Base-by-base conservation (phyloP, 306 rosid species). In the Mimosa bimucronata region DNA sequence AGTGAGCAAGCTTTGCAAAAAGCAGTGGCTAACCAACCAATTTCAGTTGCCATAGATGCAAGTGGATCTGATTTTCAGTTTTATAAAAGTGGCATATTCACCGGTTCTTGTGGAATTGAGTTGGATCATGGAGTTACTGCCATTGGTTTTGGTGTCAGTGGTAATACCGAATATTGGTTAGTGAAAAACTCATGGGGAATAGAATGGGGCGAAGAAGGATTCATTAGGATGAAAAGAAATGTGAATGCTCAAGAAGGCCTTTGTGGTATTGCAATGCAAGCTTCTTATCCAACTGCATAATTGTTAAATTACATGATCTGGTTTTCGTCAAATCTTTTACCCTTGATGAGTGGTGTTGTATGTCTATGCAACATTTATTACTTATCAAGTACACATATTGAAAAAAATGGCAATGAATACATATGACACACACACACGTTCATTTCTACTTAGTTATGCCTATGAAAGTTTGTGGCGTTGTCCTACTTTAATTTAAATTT, bases 201-300 rank as follows among this genome's bases (percentile, higher is more conserved):
- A 9, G 29, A 57, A 8, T 57, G 64, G 64, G 64, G 64, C 9
- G 64, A 57, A 9, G 30, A 57, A 57, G 64, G 64, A 57, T 57
- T n/a, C 30, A 57, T 57, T 3, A 57, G 30, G 1, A 57, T 57
- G 64, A 28, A 57, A 23, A 21, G 64, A 57, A 57, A 57, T 8
- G 64, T 57, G 6, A 13, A 57, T 21, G 30, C 64, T 57, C 64
- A 9, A 23, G 30, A 57, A 57, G 64, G 64, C 5, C 64, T 57
- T 57, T 57, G 64, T 23, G 64, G 64, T 8, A 57, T 57, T 7
- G 64, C 64, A 57, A 57, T 57, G 64, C 28, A 57, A 57, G 64
- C 64, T 57, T 21, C 64, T 9, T 57, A 57, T 57, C 64, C 64
- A 12, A 57, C 64, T 0, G 15, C 64, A 21, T 57, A 9, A 57